Evolutionary conservation across 352 stramenopile genomes (phyloP), one percentile per base, ranked within the genome.

Genomic region (Globisporangium paddicum): DNA sequence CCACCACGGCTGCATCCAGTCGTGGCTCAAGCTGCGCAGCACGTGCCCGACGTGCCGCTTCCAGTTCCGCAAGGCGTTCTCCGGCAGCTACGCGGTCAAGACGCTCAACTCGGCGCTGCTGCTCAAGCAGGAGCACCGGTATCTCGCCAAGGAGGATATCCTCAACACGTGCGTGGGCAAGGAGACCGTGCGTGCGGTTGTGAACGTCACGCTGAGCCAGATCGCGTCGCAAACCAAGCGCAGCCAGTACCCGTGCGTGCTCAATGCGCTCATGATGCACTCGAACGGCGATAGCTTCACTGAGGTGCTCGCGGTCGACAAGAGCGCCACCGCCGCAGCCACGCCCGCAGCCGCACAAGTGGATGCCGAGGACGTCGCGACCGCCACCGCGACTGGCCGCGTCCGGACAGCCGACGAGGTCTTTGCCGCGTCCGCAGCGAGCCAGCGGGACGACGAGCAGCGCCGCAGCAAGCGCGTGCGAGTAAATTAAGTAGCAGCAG

Each of bases 31-130:
- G 58, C 90, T 95, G 55, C 89, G 97, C 60, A 85, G 77, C 48
- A 96, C 89, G 52, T 99, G 96, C 68, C 95, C 94, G 7, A 95
- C 94, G 25, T 99, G 96, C 64, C 95, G 97, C 52, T 87, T 94
- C 63, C 90, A 98, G 72, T 87, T 98, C 58, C 81, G 72, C 48
- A 90, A 89, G 67, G 81, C 82, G 41, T 89, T 93, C 54, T 82
- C 72, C 0, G 83, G 83, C 35, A 87, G 79, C 67, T 93, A 90
- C 59, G 83, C 81, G 14, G 77, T 93, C 44, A 82, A 81, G 19
- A 89, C 77, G 48, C 73, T 93, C 54, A 93, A 90, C 69, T 91
- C 83, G 55, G 79, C 83, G 47, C 68, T 90, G 45, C 63, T 90
- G 23, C 74, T 90, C 16, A 77, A 84, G 65, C 69, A 76, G 28